These are phyloP conservation scores for Eucalyptus shirleyi DNA, from an alignment of 345 rosid species.

Conservation along the genomic window DNA sequence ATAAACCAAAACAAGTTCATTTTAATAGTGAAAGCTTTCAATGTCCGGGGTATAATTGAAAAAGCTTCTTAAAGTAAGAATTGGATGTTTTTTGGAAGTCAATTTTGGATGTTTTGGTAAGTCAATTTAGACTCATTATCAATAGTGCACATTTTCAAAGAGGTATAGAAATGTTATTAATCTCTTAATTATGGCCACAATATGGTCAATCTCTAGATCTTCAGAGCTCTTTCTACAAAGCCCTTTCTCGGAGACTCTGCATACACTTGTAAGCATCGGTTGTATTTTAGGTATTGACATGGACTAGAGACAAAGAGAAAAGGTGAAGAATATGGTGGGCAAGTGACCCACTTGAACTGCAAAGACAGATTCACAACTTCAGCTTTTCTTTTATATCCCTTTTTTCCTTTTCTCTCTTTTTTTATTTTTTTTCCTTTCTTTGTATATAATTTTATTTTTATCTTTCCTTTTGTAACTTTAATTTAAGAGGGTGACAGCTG, in stretches of 20 bases:
- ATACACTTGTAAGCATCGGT: not conserved
- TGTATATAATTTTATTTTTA: not conserved
- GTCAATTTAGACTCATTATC: not conserved
- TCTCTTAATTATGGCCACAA: not conserved
- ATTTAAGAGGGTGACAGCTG: not conserved
- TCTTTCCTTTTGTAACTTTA: not conserved
- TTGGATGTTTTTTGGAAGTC: not conserved
- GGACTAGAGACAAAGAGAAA: not conserved
- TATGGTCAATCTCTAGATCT: not conserved
- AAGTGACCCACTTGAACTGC: not conserved
- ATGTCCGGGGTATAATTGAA: not conserved
- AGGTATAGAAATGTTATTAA: not conserved
- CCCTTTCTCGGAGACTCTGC: not conserved
- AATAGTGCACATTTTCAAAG: not conserved
- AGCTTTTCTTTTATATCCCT: not conserved
- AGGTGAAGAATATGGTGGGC: not conserved
- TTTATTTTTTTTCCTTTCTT: not conserved
- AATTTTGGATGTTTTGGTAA: not conserved
- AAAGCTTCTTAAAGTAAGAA: not conserved
- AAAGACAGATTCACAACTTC: not conserved
- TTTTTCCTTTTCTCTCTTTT: not conserved
- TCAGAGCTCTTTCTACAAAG: not conserved
- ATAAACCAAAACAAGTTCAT: not conserved
- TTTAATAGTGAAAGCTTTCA: not conserved
- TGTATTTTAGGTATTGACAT: not conserved